Conservation (phyloP, 805 yeast species). For the Nakazawaea ernobii region DNA sequence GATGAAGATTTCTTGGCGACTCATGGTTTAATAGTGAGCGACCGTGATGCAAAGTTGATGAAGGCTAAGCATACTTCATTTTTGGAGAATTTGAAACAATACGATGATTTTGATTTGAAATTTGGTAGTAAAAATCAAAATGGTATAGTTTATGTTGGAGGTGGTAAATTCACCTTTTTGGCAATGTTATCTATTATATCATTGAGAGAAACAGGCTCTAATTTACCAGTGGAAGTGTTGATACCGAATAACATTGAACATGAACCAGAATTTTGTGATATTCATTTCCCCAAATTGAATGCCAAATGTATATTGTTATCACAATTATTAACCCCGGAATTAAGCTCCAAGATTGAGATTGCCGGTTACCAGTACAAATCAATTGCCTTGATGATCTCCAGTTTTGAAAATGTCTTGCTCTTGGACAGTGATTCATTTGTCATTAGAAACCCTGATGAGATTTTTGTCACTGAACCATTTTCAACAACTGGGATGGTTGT, state of each 20-base stretch:
- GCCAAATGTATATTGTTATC: constrained; percentile 36
- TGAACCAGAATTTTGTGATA: constrained; percentile 33
- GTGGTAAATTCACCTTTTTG: constrained; percentile 48
- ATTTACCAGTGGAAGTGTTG: constrained; percentile 38
- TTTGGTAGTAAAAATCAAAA: constrained; percentile 32
- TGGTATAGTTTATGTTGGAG: constrained; percentile 60
- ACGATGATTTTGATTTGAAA: constrained; percentile 24
- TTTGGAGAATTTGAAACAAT: constrained; percentile 33
- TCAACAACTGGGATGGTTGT: constrained; percentile 39
- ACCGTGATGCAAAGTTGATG: constrained; percentile 36
- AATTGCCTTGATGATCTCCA: constrained; percentile 36
- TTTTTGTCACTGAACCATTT: constrained; percentile 42
- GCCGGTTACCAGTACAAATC: constrained; percentile 29
- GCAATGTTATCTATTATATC: constrained; percentile 40
- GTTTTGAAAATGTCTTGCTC: constrained; percentile 40
- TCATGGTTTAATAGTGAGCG: constrained; percentile 31
- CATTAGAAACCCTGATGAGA: constrained; percentile 47
- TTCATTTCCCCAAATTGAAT: constrained; percentile 30
- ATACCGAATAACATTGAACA: constrained; percentile 31
- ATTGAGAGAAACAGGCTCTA: constrained; percentile 42
- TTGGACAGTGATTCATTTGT: constrained; percentile 43
- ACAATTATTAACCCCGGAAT: constrained; percentile 28
- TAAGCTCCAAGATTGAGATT: constrained; percentile 18
- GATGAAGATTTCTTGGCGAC: constrained; percentile 22
- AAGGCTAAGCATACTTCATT: constrained; percentile 37